Base-by-base conservation (phyloP, 2,329 filamentous ascomycete species). In the Talaromyces funiculosus region DNA sequence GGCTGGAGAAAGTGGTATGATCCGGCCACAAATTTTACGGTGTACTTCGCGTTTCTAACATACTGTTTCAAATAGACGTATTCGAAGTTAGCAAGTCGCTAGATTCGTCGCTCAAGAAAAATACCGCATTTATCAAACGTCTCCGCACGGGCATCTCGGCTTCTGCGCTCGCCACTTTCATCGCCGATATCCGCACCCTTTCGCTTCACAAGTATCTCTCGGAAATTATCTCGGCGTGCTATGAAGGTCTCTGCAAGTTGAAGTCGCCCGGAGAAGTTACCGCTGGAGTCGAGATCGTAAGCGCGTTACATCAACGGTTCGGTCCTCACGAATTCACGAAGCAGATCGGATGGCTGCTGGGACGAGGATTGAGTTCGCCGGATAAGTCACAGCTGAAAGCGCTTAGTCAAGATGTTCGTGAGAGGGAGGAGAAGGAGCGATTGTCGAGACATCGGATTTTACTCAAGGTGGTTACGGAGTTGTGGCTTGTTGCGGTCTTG, bases 61-160 rank as follows among this genome's bases (percentile, higher is more conserved):
- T 12, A 12, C 26, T 51, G 4, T 33, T 29, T 10, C 12, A 6
- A 8, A 38, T 10, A 95, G 92, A 90, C 80, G 79, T 95, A 64
- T 91, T 95, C 71, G 77, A 85, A 58, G 86, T 94, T 67, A 87
- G 85, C 74, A 84, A 84, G 71, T 89, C 90, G 31, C 87, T 97
- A 71, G 93, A 97, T 76, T 96, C 93, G 57, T 94, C 92, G 56
- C 82, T 97, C 75, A 97, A 96, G 80, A 97, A 97, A 81, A 97
- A 97, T 70, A 97, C 93, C 3, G 92, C 92, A 66, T 97, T 97
- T 75, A 97, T 97, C 72, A 97, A 96, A 78, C 90, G 93, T 70
- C 82, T 97, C 60, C 90, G 93, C 68, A 97, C 93, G 61, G 90
- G 91, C 62, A 87, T 97, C 64, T 92, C 89, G 64, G 79, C 90